phyloP scores from a whole-genome alignment of 352 stramenopile genomes.

The Phytopythium delawarense region DNA sequence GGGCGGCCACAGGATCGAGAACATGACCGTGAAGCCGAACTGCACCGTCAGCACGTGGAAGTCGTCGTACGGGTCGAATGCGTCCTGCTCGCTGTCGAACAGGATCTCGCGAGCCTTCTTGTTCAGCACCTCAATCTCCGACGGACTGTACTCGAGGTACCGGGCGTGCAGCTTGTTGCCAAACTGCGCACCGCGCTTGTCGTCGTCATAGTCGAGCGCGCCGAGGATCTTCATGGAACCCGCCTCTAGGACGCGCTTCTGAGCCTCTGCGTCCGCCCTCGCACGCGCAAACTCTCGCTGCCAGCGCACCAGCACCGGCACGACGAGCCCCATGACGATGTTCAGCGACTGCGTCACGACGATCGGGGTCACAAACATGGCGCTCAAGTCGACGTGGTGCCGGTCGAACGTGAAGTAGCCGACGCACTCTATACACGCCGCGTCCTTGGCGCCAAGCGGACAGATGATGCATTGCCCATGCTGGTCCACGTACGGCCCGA shows the following conservation, averaged over 20 bases:
- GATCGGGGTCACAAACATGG: constrained; percentile 87
- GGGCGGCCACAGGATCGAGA: constrained; percentile 71
- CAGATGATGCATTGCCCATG: constrained; percentile 60
- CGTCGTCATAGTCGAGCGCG: constrained; percentile 71
- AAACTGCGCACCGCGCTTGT: constrained; percentile 44
- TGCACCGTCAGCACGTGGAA: constrained; percentile 70
- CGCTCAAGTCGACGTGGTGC: constrained; percentile 76
- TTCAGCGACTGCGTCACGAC: constrained; percentile 82
- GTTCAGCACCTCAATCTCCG: constrained; percentile 62
- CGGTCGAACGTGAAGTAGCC: constrained; percentile 84
- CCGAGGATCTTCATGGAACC: constrained; percentile 82
- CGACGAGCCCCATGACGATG: constrained; percentile 62
- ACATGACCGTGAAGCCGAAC: constrained; percentile 78
- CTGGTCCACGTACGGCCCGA: constrained; percentile 79
- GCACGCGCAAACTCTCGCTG: constrained; percentile 55
- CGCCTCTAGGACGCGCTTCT: constrained; percentile 62
- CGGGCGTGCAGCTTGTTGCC: constrained; percentile 62
- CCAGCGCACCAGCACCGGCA: constrained; percentile 63
- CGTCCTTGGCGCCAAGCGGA: constrained; percentile 60
- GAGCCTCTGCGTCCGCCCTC: constrained; percentile 50
- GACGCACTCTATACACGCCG: constrained; percentile 67
- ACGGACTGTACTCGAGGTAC: constrained; percentile 58
- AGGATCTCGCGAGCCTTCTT: constrained; percentile 63
- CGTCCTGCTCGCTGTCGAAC: constrained; percentile 70
- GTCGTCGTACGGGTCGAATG: constrained; percentile 74